phyloP scores from a whole-genome alignment of 805 yeast genomes.

The Sungouiozyma intestinalis region DNA sequence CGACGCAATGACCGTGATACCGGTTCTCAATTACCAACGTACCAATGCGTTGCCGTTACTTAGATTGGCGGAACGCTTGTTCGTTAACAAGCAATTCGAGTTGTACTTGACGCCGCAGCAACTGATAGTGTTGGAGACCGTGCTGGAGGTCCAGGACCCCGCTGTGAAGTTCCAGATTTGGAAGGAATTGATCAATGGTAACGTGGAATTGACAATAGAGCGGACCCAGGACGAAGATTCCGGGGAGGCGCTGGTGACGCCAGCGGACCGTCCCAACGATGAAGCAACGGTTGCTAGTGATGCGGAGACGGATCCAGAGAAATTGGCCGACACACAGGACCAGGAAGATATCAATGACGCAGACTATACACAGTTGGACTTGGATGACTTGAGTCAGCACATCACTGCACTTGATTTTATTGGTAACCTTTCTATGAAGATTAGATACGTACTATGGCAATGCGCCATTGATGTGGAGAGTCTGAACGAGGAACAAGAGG shows the following conservation, averaged over 20 bases:
- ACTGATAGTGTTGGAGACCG: conserved; percentile 37
- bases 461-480: conserved; percentile 32
- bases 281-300: neutral
- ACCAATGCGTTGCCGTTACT: conserved; percentile 26
- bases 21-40: conserved; percentile 21
- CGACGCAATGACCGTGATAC: conserved; percentile 7
- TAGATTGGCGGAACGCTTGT: conserved; percentile 29
- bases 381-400: conserved; percentile 29
- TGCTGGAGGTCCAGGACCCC: conserved; percentile 30
- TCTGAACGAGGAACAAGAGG: conserved; percentile 25
- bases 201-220: conserved; percentile 19
- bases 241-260: neutral
- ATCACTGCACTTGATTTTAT: conserved; percentile 39
- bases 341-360: conserved; percentile 16
- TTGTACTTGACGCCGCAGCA: conserved; percentile 47
- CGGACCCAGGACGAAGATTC: conserved; percentile 4
- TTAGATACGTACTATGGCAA: conserved; percentile 64
- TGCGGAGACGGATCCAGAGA: conserved; percentile 5
- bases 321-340: conserved; percentile 5
- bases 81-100: conserved; percentile 33
- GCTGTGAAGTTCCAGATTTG: conserved; percentile 30
- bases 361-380: conserved; percentile 32
- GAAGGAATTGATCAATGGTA: conserved; percentile 34
- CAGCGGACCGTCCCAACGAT: conserved; percentile 1
- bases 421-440: conserved; percentile 49